phyloP scores from a whole-genome alignment of 768 basidiomycete species.

The Fistulinella prunicolor region DNA sequence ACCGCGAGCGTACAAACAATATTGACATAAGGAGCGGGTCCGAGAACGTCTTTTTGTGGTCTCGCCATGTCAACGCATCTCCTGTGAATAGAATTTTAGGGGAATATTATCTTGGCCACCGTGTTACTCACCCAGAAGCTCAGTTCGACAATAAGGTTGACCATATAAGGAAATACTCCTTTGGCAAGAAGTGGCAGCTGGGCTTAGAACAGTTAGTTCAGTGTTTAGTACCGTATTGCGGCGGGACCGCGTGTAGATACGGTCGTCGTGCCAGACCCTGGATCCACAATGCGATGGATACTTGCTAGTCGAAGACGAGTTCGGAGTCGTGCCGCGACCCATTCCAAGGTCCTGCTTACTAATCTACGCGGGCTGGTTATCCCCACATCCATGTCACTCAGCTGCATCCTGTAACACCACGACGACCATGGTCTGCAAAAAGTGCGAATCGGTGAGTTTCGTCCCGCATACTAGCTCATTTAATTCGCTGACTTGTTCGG shows the following conservation, averaged over 20 bases:
- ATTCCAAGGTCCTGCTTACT: conserved; percentile 15
- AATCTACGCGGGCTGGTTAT: conserved; percentile 5
- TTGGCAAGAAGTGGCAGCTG: not conserved
- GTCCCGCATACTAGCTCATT: conserved; percentile 12
- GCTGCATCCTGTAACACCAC: not conserved
- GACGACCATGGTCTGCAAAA: conserved; percentile 75
- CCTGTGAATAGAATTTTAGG: conserved; percentile 21
- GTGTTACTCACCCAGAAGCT: conserved; percentile 23
- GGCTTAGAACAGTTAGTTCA: conserved; percentile 4
- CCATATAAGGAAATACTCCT: conserved; percentile 21
- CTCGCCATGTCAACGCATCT: conserved; percentile 34
- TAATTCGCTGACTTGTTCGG: not conserved
- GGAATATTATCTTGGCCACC: conserved; percentile 4
- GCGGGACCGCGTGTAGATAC: not conserved
- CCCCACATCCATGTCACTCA: conserved; percentile 5
- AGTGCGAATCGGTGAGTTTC: conserved; percentile 67
- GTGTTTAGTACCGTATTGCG: not conserved
- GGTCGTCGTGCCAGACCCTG: not conserved
- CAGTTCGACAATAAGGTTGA: conserved; percentile 27
- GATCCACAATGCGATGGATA: too few species aligned
- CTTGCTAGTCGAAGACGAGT: not conserved
- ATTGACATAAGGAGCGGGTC: conserved; percentile 28
- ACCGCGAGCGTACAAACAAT: conserved; percentile 24
- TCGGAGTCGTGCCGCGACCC: too few species aligned
- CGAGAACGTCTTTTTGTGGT: conserved; percentile 30